Evolutionary conservation across 192 early-diverging fungal species (phyloP).

Genomic region (Allomyces macrogynus): DNA sequence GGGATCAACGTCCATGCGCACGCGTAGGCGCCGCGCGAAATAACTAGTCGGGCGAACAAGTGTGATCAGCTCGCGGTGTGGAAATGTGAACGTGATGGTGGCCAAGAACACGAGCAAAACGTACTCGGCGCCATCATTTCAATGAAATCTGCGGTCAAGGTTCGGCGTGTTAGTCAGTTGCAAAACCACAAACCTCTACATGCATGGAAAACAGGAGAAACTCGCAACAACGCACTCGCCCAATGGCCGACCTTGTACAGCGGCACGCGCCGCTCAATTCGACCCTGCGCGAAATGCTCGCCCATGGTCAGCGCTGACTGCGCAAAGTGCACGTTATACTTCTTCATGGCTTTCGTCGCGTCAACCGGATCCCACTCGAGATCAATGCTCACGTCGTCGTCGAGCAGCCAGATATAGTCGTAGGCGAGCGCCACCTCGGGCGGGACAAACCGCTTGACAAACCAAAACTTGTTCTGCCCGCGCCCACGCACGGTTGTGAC

Average conservation of each 20-base stretch:
- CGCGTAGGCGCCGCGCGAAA: background rate
- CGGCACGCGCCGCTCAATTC: background rate
- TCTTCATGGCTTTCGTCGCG: background rate
- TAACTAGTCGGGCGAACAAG: background rate
- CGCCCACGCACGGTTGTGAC: background rate
- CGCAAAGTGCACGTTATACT: background rate
- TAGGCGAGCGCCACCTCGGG: background rate
- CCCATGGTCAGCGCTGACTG: background rate
- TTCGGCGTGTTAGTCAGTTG: background rate
- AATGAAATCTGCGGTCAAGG: background rate
- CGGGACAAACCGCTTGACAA: background rate
- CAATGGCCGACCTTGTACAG: background rate
- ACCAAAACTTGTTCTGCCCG: conserved; percentile 1
- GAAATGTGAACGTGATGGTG: too few species aligned
- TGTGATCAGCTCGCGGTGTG: too few species aligned
- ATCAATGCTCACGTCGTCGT: background rate
- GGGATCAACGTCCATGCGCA: background rate
- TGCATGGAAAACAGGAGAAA: background rate
- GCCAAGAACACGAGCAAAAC: too few species aligned
- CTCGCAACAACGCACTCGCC: background rate
- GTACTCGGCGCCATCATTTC: background rate
- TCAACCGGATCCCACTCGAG: background rate
- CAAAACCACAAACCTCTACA: too few species aligned
- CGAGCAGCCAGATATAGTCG: background rate
- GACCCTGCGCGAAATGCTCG: background rate